Percentiles rank a stretch among this genome's conserved stretches.
These are phyloP conservation scores for Przewalskia tangutica DNA, from an alignment of 257 asterid genomes.

Conservation along the genomic window DNA sequence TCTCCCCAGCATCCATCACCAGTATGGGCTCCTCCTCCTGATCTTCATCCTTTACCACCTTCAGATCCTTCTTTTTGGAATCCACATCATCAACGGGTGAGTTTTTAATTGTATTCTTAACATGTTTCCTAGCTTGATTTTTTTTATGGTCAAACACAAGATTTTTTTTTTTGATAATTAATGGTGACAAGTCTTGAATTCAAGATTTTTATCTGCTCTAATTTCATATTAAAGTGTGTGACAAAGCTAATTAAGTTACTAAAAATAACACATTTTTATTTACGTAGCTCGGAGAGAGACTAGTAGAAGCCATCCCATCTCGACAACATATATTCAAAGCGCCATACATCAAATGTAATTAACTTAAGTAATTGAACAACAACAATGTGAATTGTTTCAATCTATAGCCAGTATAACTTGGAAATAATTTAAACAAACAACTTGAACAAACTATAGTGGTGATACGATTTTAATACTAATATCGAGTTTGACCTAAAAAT, in stretches of 20 bases:
- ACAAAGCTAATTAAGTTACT: not conserved
- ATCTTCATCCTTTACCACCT: slow-evolving; percentile 23
- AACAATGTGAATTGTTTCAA: not conserved
- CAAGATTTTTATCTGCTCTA: too few species aligned
- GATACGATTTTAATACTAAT: not conserved
- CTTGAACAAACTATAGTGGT: not conserved
- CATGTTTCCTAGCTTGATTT: not conserved
- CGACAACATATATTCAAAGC: not conserved
- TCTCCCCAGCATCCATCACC: slow-evolving; percentile 23
- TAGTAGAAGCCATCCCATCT: not conserved
- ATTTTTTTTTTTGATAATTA: too few species aligned
- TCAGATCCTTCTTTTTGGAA: slow-evolving; percentile 55
- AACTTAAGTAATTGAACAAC: not conserved
- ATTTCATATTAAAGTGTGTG: not conserved
- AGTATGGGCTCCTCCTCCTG: slow-evolving; percentile 21
- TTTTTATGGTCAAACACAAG: too few species aligned
- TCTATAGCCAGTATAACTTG: not conserved
- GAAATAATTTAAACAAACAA: not conserved
- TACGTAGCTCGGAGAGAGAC: not conserved
- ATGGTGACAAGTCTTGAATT: too few species aligned
- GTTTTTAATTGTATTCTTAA: not conserved
- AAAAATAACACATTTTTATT: not conserved
- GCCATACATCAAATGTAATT: not conserved
- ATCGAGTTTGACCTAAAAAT: not conserved
- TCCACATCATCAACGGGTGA: slow-evolving; percentile 52